Conservation (phyloP, 805 yeast species). For the Saturnispora sekii region DNA sequence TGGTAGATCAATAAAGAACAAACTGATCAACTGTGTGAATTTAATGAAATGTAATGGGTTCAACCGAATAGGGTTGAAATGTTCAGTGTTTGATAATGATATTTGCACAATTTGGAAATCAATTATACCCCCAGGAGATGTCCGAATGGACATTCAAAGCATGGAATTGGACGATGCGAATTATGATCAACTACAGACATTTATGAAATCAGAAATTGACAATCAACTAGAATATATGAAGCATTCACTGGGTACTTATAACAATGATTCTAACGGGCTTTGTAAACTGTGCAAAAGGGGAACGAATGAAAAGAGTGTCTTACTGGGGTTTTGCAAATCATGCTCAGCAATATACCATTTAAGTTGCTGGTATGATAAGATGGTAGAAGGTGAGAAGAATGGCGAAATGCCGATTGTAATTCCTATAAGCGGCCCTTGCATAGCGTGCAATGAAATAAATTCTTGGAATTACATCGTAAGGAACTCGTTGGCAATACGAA, state of each 20-base stretch:
- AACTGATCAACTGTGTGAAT: conserved; percentile 38
- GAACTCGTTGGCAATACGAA: conserved; percentile 11
- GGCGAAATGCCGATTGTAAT: conserved; percentile 13
- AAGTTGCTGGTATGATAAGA: conserved; percentile 25
- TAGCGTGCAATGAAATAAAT: conserved; percentile 17
- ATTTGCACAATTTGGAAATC: conserved; percentile 29
- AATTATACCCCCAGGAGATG: conserved; percentile 17
- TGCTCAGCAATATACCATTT: conserved; percentile 29
- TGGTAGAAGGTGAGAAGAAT: conserved; percentile 5
- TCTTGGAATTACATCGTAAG: conserved; percentile 24
- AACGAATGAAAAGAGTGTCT: conserved; percentile 8
- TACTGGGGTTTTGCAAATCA: conserved; percentile 17
- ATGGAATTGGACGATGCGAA: conserved; percentile 19
- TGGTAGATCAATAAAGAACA: conserved; percentile 35
- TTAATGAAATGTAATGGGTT: conserved; percentile 37
- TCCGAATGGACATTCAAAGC: conserved; percentile 11
- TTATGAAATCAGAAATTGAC: conserved; percentile 10
- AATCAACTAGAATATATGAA: conserved; percentile 14
- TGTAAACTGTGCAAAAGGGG: conserved; percentile 15
- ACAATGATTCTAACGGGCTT: conserved; percentile 3
- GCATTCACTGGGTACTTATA: conserved; percentile 11
- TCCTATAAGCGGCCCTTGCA: conserved; percentile 23
- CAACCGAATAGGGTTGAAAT: conserved; percentile 33
- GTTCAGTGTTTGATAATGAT: conserved; percentile 34
- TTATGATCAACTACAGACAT: conserved; percentile 20